Evolutionary conservation across 169 alveolate species (phyloP).

Genomic region (Eimeria mitis): DNA sequence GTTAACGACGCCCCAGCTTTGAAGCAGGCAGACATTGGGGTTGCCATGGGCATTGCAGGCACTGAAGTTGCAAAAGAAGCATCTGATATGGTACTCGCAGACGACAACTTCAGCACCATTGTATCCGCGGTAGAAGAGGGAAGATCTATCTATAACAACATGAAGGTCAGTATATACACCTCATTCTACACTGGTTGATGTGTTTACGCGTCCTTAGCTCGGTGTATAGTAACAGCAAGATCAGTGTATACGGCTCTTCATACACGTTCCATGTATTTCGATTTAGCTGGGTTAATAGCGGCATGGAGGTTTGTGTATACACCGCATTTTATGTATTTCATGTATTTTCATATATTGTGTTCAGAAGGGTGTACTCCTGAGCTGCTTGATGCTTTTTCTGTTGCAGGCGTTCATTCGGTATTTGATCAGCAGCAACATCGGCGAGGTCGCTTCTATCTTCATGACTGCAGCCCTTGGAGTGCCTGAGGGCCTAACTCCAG

Average conservation of each 20-base stretch:
- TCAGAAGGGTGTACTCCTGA: too few species aligned
- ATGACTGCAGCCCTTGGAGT: constrained; percentile 99
- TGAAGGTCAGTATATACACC: constrained; percentile 97
- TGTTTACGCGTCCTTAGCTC: too few species aligned
- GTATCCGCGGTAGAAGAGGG: constrained; percentile 99
- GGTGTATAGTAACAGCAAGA: too few species aligned
- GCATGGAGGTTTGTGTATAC: too few species aligned
- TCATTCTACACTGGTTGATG: too few species aligned
- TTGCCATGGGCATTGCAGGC: constrained; percentile 99
- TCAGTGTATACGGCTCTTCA: too few species aligned
- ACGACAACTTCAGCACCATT: constrained; percentile 99
- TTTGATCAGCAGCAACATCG: constrained; percentile 99
- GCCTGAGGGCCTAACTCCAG: constrained; percentile 98
- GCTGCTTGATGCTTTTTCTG: not conserved
- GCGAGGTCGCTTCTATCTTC: constrained; percentile 99
- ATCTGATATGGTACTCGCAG: constrained; percentile 99
- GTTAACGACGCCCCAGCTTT: constrained; percentile 99
- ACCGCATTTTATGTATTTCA: too few species aligned
- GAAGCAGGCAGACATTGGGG: constrained; percentile 99
- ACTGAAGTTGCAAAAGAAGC: constrained; percentile 99
- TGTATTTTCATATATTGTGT: too few species aligned
- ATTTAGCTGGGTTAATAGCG: too few species aligned
- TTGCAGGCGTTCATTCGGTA: constrained; percentile 91
- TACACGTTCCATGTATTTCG: too few species aligned
- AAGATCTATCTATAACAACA: constrained; percentile 98